These are phyloP conservation scores for Sarocladiaceae sp. DNA, from an alignment of 2,329 filamentous ascomycete genomes.

Conservation along the genomic window DNA sequence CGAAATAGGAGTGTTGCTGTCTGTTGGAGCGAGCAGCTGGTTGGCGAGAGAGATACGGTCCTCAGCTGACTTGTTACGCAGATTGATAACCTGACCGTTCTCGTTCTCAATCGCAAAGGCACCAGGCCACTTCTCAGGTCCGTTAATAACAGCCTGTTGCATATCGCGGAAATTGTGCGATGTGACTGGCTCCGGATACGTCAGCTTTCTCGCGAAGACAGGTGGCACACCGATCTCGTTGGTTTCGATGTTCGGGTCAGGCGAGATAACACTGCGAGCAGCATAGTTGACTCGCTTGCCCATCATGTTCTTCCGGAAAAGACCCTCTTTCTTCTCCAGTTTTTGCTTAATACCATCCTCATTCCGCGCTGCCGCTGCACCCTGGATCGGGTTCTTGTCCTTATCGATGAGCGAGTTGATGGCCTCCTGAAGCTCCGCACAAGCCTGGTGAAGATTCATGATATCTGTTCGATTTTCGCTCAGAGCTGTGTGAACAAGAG, in stretches of 20 bases:
- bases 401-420: conserved; percentile 93
- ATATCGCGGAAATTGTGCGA: conserved; percentile 95
- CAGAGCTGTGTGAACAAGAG: conserved; percentile 56
- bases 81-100: conserved; percentile 81
- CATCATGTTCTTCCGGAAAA: conserved; percentile 99
- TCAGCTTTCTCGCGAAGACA: conserved; percentile 94
- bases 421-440: conserved; percentile 76
- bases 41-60: conserved; percentile 88
- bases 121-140: conserved; percentile 87
- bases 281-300: conserved; percentile 99
- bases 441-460: conserved; percentile 72
- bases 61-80: conserved; percentile 80
- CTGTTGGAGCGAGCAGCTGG: conserved; percentile 81
- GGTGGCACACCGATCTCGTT: conserved; percentile 97
- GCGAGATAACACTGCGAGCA: conserved; percentile 94
- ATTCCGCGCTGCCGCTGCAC: conserved; percentile 67
- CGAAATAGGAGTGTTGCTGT: conserved; percentile 63
- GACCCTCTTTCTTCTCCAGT: conserved; percentile 95
- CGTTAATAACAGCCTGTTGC: conserved; percentile 94
- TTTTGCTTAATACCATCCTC: conserved; percentile 97
- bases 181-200: conserved; percentile 94
- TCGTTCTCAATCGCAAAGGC: conserved; percentile 94
- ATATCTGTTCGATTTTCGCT: conserved; percentile 44
- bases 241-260: conserved; percentile 96
- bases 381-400: conserved; percentile 76